Conservation (phyloP, 208 protist species). For the Blechomonas ayalai region DNA sequence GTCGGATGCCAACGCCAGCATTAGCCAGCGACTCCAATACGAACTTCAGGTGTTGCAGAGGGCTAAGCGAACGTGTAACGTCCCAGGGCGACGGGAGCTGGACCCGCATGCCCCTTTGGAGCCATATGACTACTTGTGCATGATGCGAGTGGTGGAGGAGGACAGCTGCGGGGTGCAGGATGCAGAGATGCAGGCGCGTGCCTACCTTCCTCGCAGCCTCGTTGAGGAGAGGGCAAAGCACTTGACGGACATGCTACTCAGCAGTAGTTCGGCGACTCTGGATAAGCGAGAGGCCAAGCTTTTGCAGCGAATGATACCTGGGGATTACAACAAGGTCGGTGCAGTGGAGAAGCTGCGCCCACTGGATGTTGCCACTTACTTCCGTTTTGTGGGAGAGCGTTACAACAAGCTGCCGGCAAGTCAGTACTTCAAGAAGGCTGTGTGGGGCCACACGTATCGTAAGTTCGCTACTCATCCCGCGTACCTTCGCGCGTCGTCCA, state of each 20-base stretch:
- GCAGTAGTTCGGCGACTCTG: conserved; percentile 9
- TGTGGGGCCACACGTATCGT: conserved; percentile 78
- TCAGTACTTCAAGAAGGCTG: conserved; percentile 47
- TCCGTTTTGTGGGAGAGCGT: conserved; percentile 76
- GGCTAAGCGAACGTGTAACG: conserved; percentile 41
- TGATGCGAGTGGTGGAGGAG: conserved; percentile 87
- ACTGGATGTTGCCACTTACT: conserved; percentile 63
- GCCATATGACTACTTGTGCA: conserved; percentile 73
- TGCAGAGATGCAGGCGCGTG: conserved; percentile 67
- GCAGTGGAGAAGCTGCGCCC: conserved; percentile 74
- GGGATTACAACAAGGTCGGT: conserved; percentile 67
- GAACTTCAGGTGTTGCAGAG: conserved; percentile 49
- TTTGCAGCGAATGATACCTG: conserved; percentile 57
- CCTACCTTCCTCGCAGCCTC: conserved; percentile 57
- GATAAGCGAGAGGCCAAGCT: conserved; percentile 81
- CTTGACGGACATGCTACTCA: conserved; percentile 40
- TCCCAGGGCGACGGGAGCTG: conserved; percentile 66
- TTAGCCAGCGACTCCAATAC: conserved; percentile 40
- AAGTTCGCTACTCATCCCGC: conserved; percentile 70
- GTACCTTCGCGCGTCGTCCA: conserved; percentile 62
- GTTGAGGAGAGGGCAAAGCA: conserved; percentile 45
- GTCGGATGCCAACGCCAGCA: conserved; percentile 30
- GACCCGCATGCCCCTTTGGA: conserved; percentile 58
- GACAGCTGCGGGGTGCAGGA: conserved; percentile 45
- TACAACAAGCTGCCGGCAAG: conserved; percentile 11